Conservation (phyloP, 768 basidiomycete genomes). For the Dentipellis fragilis region DNA sequence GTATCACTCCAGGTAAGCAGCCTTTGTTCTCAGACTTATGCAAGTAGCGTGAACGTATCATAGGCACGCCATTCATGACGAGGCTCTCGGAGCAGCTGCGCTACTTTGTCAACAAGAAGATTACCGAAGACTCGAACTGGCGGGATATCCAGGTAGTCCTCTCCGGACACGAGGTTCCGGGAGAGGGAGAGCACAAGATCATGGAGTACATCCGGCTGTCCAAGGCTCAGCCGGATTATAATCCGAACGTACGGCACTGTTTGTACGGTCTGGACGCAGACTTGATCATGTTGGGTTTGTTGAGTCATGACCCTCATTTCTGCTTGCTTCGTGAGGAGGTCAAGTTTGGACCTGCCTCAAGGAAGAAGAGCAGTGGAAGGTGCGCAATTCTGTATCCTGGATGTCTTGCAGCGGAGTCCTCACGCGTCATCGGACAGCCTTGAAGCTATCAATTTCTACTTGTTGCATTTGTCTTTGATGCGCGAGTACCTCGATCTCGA, state of each 20-base stretch:
- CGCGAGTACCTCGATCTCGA: conserved; percentile 97
- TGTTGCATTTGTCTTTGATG: conserved; percentile 88
- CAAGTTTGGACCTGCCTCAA: conserved; percentile 80
- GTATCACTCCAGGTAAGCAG: conserved; percentile 87
- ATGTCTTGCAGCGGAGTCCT: neutral
- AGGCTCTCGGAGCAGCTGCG: conserved; percentile 83
- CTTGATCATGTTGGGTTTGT: conserved; percentile 92
- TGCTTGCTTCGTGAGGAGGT: conserved; percentile 96
- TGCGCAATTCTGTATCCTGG: conserved; percentile 17
- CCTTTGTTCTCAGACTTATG: neutral
- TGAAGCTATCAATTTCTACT: conserved; percentile 85
- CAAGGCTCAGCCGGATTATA: conserved; percentile 91
- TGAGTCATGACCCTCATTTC: conserved; percentile 98
- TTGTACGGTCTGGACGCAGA: conserved; percentile 98
- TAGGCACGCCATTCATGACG: conserved; percentile 94
- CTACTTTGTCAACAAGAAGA: conserved; percentile 98
- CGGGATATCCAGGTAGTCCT: conserved; percentile 84
- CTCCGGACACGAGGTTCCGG: conserved; percentile 96
- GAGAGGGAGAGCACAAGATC: conserved; percentile 99
- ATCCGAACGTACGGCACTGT: conserved; percentile 95
- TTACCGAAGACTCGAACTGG: conserved; percentile 95
- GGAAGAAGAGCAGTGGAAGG: conserved; percentile 59
- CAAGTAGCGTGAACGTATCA: neutral
- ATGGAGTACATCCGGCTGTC: conserved; percentile 97
- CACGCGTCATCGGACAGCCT: conserved; percentile 24